A percentile compares a stretch with the other conserved stretches of the same genome.
Conservation (phyloP, 1,284 basidiomycete species). For the Calocybe gambosa region DNA sequence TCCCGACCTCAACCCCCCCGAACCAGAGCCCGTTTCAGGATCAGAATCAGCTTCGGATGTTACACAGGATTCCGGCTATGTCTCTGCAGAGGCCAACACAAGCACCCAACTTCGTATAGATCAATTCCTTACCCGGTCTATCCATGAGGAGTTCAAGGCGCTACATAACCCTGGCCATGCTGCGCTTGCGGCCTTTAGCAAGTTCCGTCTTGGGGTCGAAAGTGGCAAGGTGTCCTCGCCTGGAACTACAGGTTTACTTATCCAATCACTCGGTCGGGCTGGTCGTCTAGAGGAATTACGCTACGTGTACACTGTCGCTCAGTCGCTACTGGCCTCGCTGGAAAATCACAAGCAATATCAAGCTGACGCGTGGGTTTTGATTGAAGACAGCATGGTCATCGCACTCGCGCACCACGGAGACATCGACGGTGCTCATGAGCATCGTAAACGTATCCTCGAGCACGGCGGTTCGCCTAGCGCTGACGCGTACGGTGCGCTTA, state of each 20-base stretch:
- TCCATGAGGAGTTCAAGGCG: slow-evolving; percentile 10
- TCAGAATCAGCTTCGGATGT: slow-evolving; percentile 5
- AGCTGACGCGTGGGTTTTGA: slow-evolving; percentile 62
- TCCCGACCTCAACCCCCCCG: slow-evolving; percentile 9
- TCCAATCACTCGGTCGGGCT: slow-evolving; percentile 62
- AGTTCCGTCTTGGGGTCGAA: slow-evolving; percentile 24
- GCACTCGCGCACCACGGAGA: slow-evolving; percentile 78
- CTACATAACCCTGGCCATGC: slow-evolving; percentile 9
- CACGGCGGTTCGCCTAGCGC: slow-evolving; percentile 77
- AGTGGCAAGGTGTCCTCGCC: slow-evolving; percentile 47
- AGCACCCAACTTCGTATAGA: slow-evolving; percentile 12
- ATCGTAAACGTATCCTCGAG: slow-evolving; percentile 74
- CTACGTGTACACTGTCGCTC: slow-evolving; percentile 67
- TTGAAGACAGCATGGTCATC: slow-evolving; percentile 88
- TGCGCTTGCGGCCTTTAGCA: slow-evolving; percentile 21
- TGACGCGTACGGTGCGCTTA: slow-evolving; percentile 88
- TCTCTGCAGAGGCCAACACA: slow-evolving; percentile 3
- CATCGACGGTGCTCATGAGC: slow-evolving; percentile 73
- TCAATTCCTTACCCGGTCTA: background rate
- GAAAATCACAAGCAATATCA: slow-evolving; percentile 44
- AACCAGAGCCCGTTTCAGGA: slow-evolving; percentile 8
- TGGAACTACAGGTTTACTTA: slow-evolving; percentile 53
- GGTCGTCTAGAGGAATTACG: slow-evolving; percentile 58
- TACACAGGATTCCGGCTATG: slow-evolving; percentile 12
- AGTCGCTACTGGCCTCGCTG: slow-evolving; percentile 46